phyloP scores from a whole-genome alignment of 2,329 filamentous ascomycete species.

The Aspergillus amoenus region DNA sequence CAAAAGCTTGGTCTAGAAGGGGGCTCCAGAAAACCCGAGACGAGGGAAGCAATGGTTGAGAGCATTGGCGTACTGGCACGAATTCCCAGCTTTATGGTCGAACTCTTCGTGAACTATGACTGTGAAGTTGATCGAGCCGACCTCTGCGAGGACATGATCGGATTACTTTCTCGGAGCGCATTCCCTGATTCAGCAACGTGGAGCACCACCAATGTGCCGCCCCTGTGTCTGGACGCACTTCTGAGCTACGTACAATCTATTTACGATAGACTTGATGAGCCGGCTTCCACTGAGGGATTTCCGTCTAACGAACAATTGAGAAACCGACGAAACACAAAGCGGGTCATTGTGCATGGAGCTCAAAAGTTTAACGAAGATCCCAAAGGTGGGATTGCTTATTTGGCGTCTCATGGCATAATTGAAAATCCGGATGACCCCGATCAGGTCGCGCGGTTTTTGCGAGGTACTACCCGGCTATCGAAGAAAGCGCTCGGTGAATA shows the following conservation, averaged over 20 bases:
- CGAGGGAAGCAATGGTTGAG: conserved; percentile 97
- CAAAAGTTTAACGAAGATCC: conserved; percentile 94
- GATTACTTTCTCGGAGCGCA: conserved; percentile 86
- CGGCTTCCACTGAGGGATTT: conserved; percentile 62
- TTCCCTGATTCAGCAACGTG: conserved; percentile 96
- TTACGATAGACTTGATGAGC: conserved; percentile 76
- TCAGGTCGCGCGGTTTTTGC: conserved; percentile 82
- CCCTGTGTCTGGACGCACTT: conserved; percentile 87
- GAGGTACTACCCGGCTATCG: conserved; percentile 81
- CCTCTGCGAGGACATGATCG: conserved; percentile 92
- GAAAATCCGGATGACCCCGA: conserved; percentile 69
- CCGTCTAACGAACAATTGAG: conserved; percentile 65
- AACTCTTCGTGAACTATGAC: conserved; percentile 97
- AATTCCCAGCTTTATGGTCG: conserved; percentile 91
- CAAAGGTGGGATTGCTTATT: conserved; percentile 81
- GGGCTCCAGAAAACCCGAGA: conserved; percentile 87
- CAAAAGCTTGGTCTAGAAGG: conserved; percentile 92
- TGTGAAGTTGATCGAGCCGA: conserved; percentile 90
- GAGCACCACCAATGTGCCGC: conserved; percentile 98
- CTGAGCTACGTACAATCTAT: conserved; percentile 90
- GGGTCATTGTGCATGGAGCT: conserved; percentile 81
- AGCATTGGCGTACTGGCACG: conserved; percentile 87
- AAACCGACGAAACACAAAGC: conserved; percentile 76
- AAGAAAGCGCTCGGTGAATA: conserved; percentile 92
- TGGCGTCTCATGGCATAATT: conserved; percentile 84